Conservation (phyloP, 805 yeast genomes). For the Kodamaea nitidulidarum region DNA sequence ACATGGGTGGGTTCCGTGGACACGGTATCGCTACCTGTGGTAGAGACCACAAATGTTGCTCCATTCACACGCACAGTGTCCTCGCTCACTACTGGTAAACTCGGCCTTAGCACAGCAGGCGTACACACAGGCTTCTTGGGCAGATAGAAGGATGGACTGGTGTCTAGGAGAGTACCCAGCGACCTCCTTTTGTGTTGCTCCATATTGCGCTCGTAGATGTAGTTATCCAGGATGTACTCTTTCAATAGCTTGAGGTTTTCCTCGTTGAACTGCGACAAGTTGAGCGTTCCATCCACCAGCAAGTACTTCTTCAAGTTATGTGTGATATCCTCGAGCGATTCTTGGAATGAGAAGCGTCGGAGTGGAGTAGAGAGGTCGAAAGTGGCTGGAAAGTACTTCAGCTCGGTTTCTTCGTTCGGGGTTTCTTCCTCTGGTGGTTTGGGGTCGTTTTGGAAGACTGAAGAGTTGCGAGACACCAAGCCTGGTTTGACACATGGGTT, state of each 20-base stretch:
- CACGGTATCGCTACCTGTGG: constrained; percentile 1
- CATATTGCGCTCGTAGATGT: constrained; percentile 14
- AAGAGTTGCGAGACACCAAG: constrained; percentile 3
- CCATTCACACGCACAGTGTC: constrained; percentile 4
- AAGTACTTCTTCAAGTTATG: constrained; percentile 8
- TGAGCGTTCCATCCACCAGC: constrained; percentile 6
- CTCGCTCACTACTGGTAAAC: constrained; percentile 3
- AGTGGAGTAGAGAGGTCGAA: constrained; percentile 43
- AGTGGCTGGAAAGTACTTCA: constrained; percentile 42
- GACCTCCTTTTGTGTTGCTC: constrained; percentile 9
- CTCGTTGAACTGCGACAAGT: constrained; percentile 7
- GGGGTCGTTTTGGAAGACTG: neutral
- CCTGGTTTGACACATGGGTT: constrained; percentile 4
- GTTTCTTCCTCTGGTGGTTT: too few relatives aligned
- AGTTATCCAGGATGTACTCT: constrained; percentile 14
- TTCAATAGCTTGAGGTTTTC: constrained; percentile 12
- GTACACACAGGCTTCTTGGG: constrained; percentile 44
- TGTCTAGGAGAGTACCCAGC: neutral
- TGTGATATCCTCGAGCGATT: constrained; percentile 8
- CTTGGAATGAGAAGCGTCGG: constrained; percentile 29
- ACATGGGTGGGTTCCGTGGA: constrained; percentile 44
- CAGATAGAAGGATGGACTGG: constrained; percentile 29
- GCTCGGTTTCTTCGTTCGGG: too few relatives aligned
- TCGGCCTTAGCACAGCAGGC: constrained; percentile 52
- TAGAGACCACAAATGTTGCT: constrained; percentile 1